phyloP scores from a whole-genome alignment of 257 asterid species.

The Solanum verrucosum region DNA sequence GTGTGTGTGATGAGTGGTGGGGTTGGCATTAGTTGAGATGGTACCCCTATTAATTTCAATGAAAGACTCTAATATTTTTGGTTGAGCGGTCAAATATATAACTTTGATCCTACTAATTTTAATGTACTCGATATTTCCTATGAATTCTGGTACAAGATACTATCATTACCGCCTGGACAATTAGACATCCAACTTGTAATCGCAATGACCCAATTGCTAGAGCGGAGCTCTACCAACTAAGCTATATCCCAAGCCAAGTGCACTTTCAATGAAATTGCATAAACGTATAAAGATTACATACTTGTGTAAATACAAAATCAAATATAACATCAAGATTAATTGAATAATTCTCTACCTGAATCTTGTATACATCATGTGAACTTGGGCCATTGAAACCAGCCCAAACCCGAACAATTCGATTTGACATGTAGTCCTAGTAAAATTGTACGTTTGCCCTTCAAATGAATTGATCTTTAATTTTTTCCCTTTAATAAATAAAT shows the following conservation, averaged over 20 bases:
- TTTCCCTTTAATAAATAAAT: too few species aligned
- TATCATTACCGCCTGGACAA: too few species aligned
- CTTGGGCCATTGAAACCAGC: neutral
- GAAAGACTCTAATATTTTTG: neutral
- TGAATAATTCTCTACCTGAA: neutral
- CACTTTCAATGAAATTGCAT: neutral
- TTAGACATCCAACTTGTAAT: neutral
- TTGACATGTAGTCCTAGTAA: neutral
- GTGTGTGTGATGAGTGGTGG: neutral
- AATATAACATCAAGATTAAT: neutral
- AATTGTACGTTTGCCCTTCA: too few species aligned
- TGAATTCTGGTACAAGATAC: too few species aligned
- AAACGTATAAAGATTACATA: neutral
- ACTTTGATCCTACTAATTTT: neutral
- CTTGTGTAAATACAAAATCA: neutral
- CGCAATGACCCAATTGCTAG: neutral
- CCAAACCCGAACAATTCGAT: neutral
- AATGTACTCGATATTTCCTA: neutral
- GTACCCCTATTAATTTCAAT: neutral
- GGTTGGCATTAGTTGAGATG: neutral
- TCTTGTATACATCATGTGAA: neutral
- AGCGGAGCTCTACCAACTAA: neutral
- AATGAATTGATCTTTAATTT: too few species aligned
- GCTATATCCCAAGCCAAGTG: neutral
- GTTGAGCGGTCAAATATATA: neutral